Evolutionary conservation across 2,329 filamentous ascomycete genomes (phyloP).

Genomic region (Cladophialophora chaetospira): DNA sequence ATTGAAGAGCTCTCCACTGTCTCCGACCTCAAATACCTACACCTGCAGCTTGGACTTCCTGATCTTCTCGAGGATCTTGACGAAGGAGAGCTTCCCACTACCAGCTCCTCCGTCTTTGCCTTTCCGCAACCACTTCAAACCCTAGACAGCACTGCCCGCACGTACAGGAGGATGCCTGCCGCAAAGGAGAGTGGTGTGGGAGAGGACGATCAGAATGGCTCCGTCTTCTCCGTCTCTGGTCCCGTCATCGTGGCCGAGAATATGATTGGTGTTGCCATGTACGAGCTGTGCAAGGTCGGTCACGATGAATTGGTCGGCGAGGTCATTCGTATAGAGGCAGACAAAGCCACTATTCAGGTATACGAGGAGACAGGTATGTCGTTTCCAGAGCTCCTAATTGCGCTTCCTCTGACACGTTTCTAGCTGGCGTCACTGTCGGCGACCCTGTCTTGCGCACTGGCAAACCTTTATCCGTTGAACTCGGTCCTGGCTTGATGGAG

Average conservation of each 20-base stretch:
- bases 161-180: constrained; percentile 46
- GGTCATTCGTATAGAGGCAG: constrained; percentile 94
- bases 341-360: constrained; percentile 96
- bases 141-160: constrained; percentile 34
- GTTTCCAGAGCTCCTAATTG: constrained; percentile 17
- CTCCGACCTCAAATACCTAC: constrained; percentile 34
- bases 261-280: constrained; percentile 99
- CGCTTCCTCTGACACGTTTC: constrained; percentile 17
- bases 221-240: constrained; percentile 72
- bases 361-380: constrained; percentile 91
- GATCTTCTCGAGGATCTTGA: constrained; percentile 38
- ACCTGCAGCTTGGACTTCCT: constrained; percentile 29
- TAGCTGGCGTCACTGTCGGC: constrained; percentile 91
- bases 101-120: constrained; percentile 34
- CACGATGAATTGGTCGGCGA: constrained; percentile 91
- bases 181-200: constrained; percentile 48
- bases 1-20: constrained; percentile 45
- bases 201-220: constrained; percentile 61
- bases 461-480: constrained; percentile 95
- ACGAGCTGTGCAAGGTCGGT: constrained; percentile 94
- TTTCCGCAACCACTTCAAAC: constrained; percentile 33
- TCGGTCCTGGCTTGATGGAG: constrained; percentile 95
- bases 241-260: constrained; percentile 96
- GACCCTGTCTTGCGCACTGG: constrained; percentile 88
- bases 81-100: constrained; percentile 42